These are phyloP conservation scores for Neopestalotiopsis rosae DNA, from an alignment of 2,329 filamentous ascomycete species.

Conservation along the genomic window DNA sequence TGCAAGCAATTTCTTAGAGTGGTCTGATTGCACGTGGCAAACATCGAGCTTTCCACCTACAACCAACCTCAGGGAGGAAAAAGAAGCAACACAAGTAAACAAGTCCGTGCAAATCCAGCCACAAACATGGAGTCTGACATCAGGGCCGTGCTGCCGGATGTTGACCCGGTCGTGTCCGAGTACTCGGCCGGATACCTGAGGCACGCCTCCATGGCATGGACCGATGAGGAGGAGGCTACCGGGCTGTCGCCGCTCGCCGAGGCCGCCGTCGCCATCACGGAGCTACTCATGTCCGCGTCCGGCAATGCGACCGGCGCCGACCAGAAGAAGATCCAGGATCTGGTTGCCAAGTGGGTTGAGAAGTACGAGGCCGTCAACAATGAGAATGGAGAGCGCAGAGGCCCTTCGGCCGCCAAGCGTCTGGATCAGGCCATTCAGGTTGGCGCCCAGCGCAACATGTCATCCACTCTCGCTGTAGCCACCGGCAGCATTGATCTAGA, in stretches of 20 bases:
- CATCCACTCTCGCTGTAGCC: slow-evolving; percentile 88
- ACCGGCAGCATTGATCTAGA: slow-evolving; percentile 88
- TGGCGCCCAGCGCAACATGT: slow-evolving; percentile 92
- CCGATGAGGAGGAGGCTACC: slow-evolving; percentile 73
- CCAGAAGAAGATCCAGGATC: slow-evolving; percentile 77
- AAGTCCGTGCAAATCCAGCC: background rate
- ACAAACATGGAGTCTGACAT: slow-evolving; percentile 83
- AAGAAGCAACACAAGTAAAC: background rate
- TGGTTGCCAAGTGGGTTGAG: slow-evolving; percentile 90
- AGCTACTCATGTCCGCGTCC: slow-evolving; percentile 90
- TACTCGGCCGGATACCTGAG: slow-evolving; percentile 94
- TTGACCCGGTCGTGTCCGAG: slow-evolving; percentile 87
- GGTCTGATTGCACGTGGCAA: slow-evolving; percentile 9
- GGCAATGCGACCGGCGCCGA: slow-evolving; percentile 76
- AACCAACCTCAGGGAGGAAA: slow-evolving; percentile 16
- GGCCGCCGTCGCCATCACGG: slow-evolving; percentile 83
- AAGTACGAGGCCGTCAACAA: slow-evolving; percentile 79
- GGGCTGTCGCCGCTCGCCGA: slow-evolving; percentile 80
- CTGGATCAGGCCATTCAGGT: slow-evolving; percentile 96
- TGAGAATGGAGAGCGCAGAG: slow-evolving; percentile 72
- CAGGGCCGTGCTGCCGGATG: slow-evolving; percentile 80
- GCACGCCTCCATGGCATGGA: slow-evolving; percentile 87
- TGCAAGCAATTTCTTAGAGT: background rate
- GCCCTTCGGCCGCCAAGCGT: slow-evolving; percentile 79
- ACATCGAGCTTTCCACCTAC: background rate